Evolutionary conservation across 768 basidiomycete genomes (phyloP), one percentile per base, ranked within the genome.

Genomic region (Pleurotus citrinopileatus): DNA sequence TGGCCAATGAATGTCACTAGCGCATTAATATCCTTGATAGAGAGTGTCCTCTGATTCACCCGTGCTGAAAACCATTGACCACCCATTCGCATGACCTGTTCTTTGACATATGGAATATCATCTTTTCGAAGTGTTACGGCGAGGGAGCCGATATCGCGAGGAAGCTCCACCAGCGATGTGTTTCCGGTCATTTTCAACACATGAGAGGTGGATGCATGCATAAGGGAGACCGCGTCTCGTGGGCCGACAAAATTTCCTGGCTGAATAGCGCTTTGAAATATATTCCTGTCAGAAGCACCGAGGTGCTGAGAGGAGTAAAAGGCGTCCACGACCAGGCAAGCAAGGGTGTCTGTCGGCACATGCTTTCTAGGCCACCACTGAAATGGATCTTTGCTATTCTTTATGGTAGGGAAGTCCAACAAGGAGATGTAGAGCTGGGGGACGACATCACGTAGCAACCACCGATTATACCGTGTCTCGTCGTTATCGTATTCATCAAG

Each of bases 401-500:
- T 57, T 4, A 42, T 29, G n/a, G 69, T 57, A 42, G 67, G 57
- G 12, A 57, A 59, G 26, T 73, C 72, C 26, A 79, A 60, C 20
- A 79, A 63, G 25, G 59, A 70, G 15, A 73, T 53, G 50, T 78
- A 80, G 1, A 78, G 48, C 0, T 61, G 64, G 0, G 77, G 74
- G 4, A 75, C 59, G 15, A 71, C 48, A 0, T 62, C 55, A 1
- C 67, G 55, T 1, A 78, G 65, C 10, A 80, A 62, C 75, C 78
- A 79, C 12, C 58, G 61, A 54, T 80, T 79, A 54, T 76, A 78
- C 10, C 55, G 52, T 4, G 75, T 68, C 48, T 75, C 74, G 1
- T 58, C 42, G 25, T 62, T 65, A 26, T 59, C 60, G 26, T 66
- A 66, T 3, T 65, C 67, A 57, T 79, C 77, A 42, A 74, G 67